Percentiles rank a stretch among this genome's conserved stretches.
These are phyloP conservation scores for Umbelopsis ramanniana DNA, from an alignment of 192 early-diverging fungal genomes.

Conservation along the genomic window DNA sequence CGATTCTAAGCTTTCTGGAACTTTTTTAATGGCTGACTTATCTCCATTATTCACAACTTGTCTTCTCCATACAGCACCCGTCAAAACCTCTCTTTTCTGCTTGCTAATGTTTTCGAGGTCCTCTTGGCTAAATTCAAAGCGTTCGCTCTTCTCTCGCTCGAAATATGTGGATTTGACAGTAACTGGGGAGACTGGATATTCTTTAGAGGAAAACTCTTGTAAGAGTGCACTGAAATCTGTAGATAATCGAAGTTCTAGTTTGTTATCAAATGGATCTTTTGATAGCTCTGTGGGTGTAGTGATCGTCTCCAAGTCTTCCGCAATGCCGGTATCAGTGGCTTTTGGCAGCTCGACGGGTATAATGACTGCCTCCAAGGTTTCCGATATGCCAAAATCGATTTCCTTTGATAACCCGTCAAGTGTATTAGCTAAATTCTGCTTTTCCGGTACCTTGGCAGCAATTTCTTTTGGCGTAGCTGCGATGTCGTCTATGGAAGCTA, in stretches of 20 bases:
- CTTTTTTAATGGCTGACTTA: neutral
- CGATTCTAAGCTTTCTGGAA: no score
- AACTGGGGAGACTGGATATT: slow-evolving; percentile 7
- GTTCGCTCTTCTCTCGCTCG: neutral
- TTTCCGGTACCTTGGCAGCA: no score
- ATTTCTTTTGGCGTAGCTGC: no score
- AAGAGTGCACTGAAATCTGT: neutral
- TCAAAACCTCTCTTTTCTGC: slow-evolving; percentile 2
- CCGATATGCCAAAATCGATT: no score
- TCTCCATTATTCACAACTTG: neutral
- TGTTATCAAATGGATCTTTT: neutral
- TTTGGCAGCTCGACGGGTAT: no score
- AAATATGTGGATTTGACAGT: neutral
- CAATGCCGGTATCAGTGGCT: neutral
- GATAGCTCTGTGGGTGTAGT: neutral
- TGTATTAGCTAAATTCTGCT: no score
- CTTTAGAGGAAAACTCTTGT: neutral
- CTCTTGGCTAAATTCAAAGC: neutral
- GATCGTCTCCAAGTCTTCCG: neutral
- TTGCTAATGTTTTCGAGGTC: neutral
- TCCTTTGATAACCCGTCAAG: no score
- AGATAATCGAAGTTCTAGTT: slow-evolving; percentile 1
- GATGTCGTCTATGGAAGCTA: no score
- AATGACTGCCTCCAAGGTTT: no score
- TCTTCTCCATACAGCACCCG: slow-evolving; percentile 5